A percentile compares a stretch with the other conserved stretches of the same genome.
Evolutionary conservation across 2,329 filamentous ascomycete genomes (phyloP).

Genomic region (Onygena corvina): DNA sequence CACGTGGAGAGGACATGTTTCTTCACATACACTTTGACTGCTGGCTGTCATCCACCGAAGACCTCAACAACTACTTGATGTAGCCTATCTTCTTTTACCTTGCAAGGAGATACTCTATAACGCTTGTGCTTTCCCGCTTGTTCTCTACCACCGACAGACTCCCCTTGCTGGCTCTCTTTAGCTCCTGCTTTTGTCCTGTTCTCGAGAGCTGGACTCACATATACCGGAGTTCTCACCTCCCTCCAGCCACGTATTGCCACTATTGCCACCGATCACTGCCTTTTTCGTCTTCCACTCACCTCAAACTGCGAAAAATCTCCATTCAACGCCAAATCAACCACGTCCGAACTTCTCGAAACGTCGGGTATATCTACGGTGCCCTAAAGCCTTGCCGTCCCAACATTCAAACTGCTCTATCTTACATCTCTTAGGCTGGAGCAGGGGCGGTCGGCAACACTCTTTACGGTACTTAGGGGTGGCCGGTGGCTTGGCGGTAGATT

Average conservation of each 20-base stretch:
- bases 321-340: not conserved
- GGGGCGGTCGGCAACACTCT: not conserved
- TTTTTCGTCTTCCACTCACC: not conserved
- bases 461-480: not conserved
- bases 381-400: not conserved
- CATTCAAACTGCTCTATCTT: not conserved
- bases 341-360: not conserved
- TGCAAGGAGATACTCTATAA: no score
- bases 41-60: conserved; percentile 1
- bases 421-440: not conserved
- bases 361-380: not conserved
- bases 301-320: conserved; percentile 3
- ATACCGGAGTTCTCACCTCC: not conserved
- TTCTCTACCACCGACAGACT: no score
- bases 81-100: no score
- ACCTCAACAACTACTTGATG: no score
- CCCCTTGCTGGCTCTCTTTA: not conserved
- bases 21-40: not conserved
- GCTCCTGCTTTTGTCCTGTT: not conserved
- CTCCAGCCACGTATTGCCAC: not conserved
- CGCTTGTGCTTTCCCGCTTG: no score
- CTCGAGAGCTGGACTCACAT: not conserved
- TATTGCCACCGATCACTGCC: conserved; percentile 3
- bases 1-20: not conserved
- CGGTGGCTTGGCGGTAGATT: conserved; percentile 1